phyloP scores from a whole-genome alignment of 768 basidiomycete genomes.

The Tricholoma furcatifolium region DNA sequence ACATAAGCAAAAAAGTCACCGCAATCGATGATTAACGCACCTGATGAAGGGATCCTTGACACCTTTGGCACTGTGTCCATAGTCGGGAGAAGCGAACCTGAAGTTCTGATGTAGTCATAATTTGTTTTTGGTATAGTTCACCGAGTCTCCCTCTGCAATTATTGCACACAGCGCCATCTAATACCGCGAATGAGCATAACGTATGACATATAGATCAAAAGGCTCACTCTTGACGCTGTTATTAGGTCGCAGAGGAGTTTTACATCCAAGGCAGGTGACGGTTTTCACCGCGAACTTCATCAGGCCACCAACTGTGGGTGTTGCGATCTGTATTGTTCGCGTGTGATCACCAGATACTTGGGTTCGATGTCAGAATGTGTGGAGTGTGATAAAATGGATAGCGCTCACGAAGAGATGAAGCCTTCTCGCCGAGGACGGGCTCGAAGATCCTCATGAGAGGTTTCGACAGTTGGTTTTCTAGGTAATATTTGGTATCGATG shows the following conservation, averaged over 20 bases:
- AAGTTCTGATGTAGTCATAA: conserved; percentile 65
- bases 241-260: conserved; percentile 76
- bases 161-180: conserved; percentile 92
- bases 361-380: conserved; percentile 4
- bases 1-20: neutral
- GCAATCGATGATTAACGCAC: conserved; percentile 30
- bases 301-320: conserved; percentile 91
- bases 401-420: conserved; percentile 71
- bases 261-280: conserved; percentile 92
- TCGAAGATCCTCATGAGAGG: conserved; percentile 98
- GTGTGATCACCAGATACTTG: conserved; percentile 96
- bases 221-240: conserved; percentile 72
- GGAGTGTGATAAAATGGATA: neutral
- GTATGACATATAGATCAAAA: neutral
- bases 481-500: conserved; percentile 96
- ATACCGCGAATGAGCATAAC: neutral
- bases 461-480: conserved; percentile 97
- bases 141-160: conserved; percentile 86
- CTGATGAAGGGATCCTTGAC: conserved; percentile 98
- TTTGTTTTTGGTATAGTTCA: conserved; percentile 93
- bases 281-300: conserved; percentile 99
- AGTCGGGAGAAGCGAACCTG: conserved; percentile 92
- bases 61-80: conserved; percentile 99
- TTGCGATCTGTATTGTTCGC: conserved; percentile 92
- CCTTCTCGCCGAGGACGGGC: conserved; percentile 93